phyloP scores from a whole-genome alignment of 108 stramenopile genomes.

The Epithemia pelagica region DNA sequence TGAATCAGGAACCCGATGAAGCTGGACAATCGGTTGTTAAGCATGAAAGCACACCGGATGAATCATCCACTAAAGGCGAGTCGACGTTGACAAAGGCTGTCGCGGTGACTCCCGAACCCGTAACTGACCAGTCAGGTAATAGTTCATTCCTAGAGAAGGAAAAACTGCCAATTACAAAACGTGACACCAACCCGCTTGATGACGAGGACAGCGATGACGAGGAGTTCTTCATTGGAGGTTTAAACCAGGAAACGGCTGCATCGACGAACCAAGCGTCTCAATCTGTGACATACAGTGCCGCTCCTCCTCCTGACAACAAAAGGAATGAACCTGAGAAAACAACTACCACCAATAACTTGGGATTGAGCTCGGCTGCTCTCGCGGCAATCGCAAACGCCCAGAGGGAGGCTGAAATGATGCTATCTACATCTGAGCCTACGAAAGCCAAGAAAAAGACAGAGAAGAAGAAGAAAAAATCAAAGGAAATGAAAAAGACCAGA shows the following conservation, averaged over 20 bases:
- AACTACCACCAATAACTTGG: neutral
- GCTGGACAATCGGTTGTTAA: no score
- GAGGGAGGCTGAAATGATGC: constrained; percentile 43
- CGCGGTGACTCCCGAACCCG: no score
- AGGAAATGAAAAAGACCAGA: constrained; percentile 25
- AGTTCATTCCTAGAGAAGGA: no score
- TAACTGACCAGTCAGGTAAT: no score
- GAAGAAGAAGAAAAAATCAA: constrained; percentile 35
- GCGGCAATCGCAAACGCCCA: constrained; percentile 48
- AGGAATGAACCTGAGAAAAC: neutral
- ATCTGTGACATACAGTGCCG: no score
- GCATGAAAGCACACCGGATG: no score
- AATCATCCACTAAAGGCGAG: no score
- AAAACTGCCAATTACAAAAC: no score
- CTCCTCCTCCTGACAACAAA: neutral
- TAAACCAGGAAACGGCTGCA: neutral
- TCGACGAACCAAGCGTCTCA: no score
- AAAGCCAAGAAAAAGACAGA: constrained; percentile 19
- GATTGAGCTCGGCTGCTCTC: constrained; percentile 33
- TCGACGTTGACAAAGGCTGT: no score
- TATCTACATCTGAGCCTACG: constrained; percentile 16
- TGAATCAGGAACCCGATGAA: no score
- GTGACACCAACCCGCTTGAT: no score
- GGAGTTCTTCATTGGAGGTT: constrained; percentile 1
- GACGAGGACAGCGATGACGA: constrained; percentile 16